Evolutionary conservation across 129 eudicot species (phyloP), one percentile per base, ranked within the genome.

Genomic region (Scalesia atractyloides): DNA sequence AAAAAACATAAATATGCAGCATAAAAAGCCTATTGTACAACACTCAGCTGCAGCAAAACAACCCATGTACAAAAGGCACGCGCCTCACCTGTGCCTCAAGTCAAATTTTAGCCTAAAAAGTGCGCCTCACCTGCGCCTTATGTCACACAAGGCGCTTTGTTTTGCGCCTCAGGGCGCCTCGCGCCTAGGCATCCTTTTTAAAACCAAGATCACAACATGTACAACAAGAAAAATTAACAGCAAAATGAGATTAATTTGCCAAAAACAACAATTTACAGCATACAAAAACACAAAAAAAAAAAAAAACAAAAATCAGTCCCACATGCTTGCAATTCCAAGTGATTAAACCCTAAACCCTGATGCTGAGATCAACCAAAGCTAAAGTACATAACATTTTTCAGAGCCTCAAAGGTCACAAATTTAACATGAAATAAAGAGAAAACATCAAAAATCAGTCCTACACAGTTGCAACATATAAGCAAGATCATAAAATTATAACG

Each of bases 301-400:
- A 24, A 6, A 59, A 56, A 76, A 72, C 11, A 14, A 17, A 5
- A 37, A 16, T 2, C 39, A 58, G 66, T 20, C 12, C 50, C n/a
- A 15, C 34, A 26, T 46, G 26, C 70, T 76, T 70, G 71, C 74
- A 76, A 36, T 75, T 63, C 60, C 80, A 56, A 48, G 48, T n/a
- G 15, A 67, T 76, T 59, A 73, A 67, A 73, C 71, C 57, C 75
- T 17, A 37, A 61, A 26, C 33, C 48, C 53, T 14, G 36, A 22
- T 39, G 24, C 9, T 6, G 30, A 53, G 53, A 49, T 4, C 53
- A 49, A 3, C 6, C 34, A 16, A 53, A 16, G 60, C 19, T 53
- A 30, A 64, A 12, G 39, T 19, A 20, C 19, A 44, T 20, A 34
- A 44, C 51, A 41, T 39, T 41, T 19, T 13, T 64, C 69, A 19